phyloP scores from a whole-genome alignment of 2,329 filamentous ascomycete genomes.

The Fusarium papillatum region DNA sequence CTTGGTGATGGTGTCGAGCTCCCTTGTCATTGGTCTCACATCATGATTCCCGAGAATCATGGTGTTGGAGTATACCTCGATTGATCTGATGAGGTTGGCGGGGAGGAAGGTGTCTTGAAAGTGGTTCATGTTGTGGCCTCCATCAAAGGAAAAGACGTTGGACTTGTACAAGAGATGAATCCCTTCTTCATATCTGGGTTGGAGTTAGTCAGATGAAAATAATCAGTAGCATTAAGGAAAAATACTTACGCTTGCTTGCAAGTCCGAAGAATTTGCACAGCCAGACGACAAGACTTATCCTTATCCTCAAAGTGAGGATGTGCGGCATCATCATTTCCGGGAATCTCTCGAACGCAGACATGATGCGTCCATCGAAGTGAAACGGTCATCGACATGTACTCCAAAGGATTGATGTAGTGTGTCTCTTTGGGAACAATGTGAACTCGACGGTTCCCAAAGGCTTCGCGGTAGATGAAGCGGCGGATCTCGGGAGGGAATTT shows the following conservation, averaged over 20 bases:
- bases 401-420: background rate
- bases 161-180: constrained; percentile 14
- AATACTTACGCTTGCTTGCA: constrained; percentile 21
- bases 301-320: constrained; percentile 5
- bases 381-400: background rate
- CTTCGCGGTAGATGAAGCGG: background rate
- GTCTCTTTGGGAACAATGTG: background rate
- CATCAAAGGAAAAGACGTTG: constrained; percentile 13
- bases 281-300: constrained; percentile 7
- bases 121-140: background rate
- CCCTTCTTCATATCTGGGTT: constrained; percentile 10
- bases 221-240: background rate
- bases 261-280: constrained; percentile 3
- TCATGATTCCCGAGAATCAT: background rate
- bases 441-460: constrained; percentile 1
- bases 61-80: background rate
- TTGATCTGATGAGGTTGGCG: background rate
- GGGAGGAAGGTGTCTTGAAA: background rate
- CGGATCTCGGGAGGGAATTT: constrained; percentile 9
- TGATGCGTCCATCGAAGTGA: background rate
- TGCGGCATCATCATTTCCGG: background rate
- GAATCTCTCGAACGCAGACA: background rate
- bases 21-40: background rate
- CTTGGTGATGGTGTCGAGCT: background rate
- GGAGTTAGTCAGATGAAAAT: background rate